Evolutionary conservation across 345 rosid genomes (phyloP), one percentile per base, ranked within the genome.

Genomic region (Citrus cavaleriei): DNA sequence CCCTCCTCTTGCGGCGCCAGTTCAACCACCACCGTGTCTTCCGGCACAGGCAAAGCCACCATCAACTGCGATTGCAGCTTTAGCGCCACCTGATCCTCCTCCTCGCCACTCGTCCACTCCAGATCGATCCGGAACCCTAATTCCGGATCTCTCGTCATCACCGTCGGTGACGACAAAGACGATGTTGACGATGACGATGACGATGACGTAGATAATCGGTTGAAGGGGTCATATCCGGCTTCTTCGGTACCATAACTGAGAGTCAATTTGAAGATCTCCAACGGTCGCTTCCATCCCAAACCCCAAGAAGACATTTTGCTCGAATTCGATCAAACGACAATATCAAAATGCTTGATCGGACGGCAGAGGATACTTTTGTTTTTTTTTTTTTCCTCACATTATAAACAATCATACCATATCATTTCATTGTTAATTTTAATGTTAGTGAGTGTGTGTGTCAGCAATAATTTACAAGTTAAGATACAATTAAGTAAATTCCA

Each of bases 301-400:
- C 97, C 98, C 99, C 99, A 95, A 64, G 98, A 95, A 60, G 98
- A 96, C 99, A 96, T 96, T 88, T 85, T 68, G 66, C 76, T 40
- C 63, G 59, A 66, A 55, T 14, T 27, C 28, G 27, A 55, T 68
- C 7, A 46, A 63, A 69, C 40, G 58, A 54, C 58, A 19, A 59
- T 61, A 66, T 12, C 68, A 78, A 35, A 54, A 66, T 22, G 34
- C 25, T 49, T 55, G 88, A 83, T 86, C 82, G 32, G 84, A 58
- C 51, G 80, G 79, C 72, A 54, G 71, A 3, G 35, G 76, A 24
- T 74, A 63, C 73, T 25, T 69, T 54, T 10, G 38, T 28, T 30
- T 7, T 7, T 70, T 51, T 32, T 28, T 51, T 54, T 10, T 59
- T 32, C 7, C 35, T 34, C 7, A 49, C 42, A 75, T 75, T 65